phyloP scores from a whole-genome alignment of 139 green algal genomes.

The Chlamydomonas schloesseri region DNA sequence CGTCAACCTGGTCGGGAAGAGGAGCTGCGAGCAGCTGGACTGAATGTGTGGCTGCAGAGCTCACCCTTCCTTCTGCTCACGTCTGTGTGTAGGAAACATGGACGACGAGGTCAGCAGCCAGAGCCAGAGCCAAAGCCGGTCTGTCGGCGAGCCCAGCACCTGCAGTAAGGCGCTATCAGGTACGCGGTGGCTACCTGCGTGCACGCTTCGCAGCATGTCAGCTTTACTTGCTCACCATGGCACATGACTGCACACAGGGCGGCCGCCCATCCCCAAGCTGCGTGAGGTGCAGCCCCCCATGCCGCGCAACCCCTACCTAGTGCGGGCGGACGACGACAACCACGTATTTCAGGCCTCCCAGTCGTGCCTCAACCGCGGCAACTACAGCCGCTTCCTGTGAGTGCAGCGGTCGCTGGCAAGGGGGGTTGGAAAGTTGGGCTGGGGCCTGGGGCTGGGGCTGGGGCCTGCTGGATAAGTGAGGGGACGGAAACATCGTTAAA shows the following conservation, averaged over 20 bases:
- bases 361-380: slow-evolving; percentile 8
- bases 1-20: too few species aligned
- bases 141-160: slow-evolving; percentile 52
- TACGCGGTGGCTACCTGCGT: not conserved
- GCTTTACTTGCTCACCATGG: too few species aligned
- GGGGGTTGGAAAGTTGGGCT: too few species aligned
- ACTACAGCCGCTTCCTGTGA: slow-evolving; percentile 47
- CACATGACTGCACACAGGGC: too few species aligned
- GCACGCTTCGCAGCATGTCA: too few species aligned
- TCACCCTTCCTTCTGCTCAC: not conserved
- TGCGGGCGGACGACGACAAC: slow-evolving; percentile 27
- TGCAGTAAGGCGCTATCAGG: slow-evolving; percentile 54
- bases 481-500: too few species aligned
- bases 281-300: slow-evolving; percentile 40
- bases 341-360: slow-evolving; percentile 40
- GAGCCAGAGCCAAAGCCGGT: slow-evolving; percentile 55
- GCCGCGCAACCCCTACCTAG: slow-evolving; percentile 53
- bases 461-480: too few species aligned
- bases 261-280: slow-evolving; percentile 32
- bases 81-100: not conserved
- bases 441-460: too few species aligned
- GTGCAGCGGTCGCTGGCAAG: not conserved
- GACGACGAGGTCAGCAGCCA: slow-evolving; percentile 60
- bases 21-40: too few species aligned
- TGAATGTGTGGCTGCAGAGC: too few species aligned